phyloP scores from a whole-genome alignment of 2,329 filamentous ascomycete genomes.

The Tetracladium maxilliforme region DNA sequence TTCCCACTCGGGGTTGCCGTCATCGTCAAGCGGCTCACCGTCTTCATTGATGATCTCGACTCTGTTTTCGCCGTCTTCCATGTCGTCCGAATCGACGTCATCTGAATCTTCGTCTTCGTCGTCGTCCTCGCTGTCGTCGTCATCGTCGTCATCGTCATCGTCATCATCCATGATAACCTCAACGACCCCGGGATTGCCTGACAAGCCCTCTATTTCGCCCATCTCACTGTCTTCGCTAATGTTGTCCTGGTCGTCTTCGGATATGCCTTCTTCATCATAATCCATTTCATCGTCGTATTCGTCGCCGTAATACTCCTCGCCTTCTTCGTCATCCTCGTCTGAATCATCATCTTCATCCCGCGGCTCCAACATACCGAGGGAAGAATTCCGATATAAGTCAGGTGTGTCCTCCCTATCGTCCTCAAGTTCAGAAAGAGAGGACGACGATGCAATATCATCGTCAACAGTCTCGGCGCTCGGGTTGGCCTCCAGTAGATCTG shows the following conservation, averaged over 20 bases:
- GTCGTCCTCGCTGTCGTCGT: conserved; percentile 37
- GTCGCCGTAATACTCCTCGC: conserved; percentile 87
- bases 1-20: conserved; percentile 46
- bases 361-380: conserved; percentile 85
- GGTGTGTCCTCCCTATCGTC: conserved; percentile 88
- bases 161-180: conserved; percentile 74
- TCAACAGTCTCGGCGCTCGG: conserved; percentile 58
- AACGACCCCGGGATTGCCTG: conserved; percentile 46
- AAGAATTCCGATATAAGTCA: conserved; percentile 91
- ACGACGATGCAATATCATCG: conserved; percentile 76
- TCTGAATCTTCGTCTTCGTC: conserved; percentile 48
- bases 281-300: conserved; percentile 82
- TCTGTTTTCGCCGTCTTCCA: conserved; percentile 27
- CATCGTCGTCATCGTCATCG: conserved; percentile 44
- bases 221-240: conserved; percentile 75
- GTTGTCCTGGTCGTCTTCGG: conserved; percentile 67
- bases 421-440: conserved; percentile 77
- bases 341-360: conserved; percentile 70
- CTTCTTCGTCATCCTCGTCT: conserved; percentile 53
- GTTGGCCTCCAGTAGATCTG: conserved; percentile 52
- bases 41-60: conserved; percentile 51
- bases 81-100: conserved; percentile 33
- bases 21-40: conserved; percentile 35
- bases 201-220: conserved; percentile 68
- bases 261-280: conserved; percentile 78